phyloP scores from a whole-genome alignment of 257 asterid genomes.

The Capsicum baccatum region DNA sequence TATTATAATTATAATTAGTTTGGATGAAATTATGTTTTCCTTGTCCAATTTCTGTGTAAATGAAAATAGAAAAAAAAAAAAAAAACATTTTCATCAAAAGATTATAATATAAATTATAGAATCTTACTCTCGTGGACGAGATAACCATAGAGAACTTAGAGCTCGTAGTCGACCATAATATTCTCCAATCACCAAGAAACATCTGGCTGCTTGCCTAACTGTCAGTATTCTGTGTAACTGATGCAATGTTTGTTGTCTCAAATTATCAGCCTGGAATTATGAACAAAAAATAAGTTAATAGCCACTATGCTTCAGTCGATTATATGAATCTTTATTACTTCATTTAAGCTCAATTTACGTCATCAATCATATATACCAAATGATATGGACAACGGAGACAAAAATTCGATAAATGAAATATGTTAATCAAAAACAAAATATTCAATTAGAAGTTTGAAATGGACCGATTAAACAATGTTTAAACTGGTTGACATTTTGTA shows the following conservation, averaged over 20 bases:
- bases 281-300: background rate
- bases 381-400: background rate
- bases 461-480: slow-evolving; percentile 13
- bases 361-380: no score
- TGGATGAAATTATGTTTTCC: no score
- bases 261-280: slow-evolving; percentile 30
- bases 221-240: slow-evolving; percentile 31
- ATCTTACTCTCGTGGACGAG: slow-evolving; percentile 37
- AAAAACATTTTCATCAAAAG: no score
- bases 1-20: no score
- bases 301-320: background rate
- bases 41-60: no score
- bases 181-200: slow-evolving; percentile 32
- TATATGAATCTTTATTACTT: background rate
- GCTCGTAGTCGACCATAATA: slow-evolving; percentile 35
- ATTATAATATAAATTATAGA: background rate
- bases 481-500: background rate
- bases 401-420: background rate
- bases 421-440: background rate
- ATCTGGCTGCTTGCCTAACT: slow-evolving; percentile 33
- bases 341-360: background rate
- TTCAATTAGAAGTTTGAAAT: background rate
- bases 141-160: slow-evolving; percentile 35
- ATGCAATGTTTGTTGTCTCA: slow-evolving; percentile 35
- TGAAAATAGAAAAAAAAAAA: no score